A percentile compares a stretch with the other conserved stretches of the same genome.
Conservation (phyloP, 1,284 basidiomycete species). For the Sanghuangporus weigelae region DNA sequence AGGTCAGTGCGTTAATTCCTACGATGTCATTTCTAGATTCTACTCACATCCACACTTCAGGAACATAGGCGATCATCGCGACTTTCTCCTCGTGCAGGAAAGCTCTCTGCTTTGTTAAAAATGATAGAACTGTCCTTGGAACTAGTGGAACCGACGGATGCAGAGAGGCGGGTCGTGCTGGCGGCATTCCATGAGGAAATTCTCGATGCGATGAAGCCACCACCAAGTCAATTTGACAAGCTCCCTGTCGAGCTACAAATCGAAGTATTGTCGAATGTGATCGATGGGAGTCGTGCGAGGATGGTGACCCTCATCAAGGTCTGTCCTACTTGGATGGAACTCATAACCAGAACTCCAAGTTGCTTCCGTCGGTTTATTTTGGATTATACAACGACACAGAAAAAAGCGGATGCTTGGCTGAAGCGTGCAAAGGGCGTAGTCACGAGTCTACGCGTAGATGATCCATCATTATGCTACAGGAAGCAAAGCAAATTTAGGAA, state of each 20-base stretch:
- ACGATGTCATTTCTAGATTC: background rate
- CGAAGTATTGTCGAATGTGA: background rate
- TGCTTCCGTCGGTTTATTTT: background rate
- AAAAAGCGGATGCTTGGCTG: conserved; percentile 2
- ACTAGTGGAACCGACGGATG: background rate
- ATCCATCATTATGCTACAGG: background rate
- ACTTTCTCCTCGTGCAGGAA: background rate
- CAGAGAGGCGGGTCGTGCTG: background rate
- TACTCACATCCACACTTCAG: background rate
- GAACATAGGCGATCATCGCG: background rate
- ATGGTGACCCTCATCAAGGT: background rate
- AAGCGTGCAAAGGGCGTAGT: background rate
- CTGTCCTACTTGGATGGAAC: background rate
- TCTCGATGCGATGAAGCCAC: background rate
- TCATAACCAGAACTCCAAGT: background rate
- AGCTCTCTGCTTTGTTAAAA: background rate
- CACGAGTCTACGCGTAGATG: background rate
- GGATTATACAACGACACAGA: background rate
- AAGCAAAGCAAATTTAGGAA: background rate
- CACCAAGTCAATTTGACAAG: background rate
- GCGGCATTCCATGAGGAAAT: background rate
- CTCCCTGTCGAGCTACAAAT: background rate
- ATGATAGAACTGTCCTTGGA: background rate
- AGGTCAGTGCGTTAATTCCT: background rate
- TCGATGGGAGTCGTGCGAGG: background rate